Conservation (phyloP, 768 basidiomycete genomes). For the Dioszegia aurantiaca region DNA sequence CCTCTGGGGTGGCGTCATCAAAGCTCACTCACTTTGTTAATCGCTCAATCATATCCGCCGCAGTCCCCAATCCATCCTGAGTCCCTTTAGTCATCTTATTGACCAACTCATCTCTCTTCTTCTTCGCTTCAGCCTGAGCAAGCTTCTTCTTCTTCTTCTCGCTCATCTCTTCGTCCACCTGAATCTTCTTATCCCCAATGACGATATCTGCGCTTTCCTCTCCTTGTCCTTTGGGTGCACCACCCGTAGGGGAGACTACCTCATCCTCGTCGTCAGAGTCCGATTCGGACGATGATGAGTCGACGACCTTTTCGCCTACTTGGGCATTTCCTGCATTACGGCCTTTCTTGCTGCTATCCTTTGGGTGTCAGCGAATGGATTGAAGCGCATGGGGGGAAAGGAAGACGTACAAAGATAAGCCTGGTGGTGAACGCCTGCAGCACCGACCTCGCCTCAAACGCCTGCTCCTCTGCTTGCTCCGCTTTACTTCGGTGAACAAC, state of each 20-base stretch:
- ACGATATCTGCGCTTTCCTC: constrained; percentile 37
- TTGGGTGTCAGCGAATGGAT: not conserved
- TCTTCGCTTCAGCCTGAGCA: constrained; percentile 48
- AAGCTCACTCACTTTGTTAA: constrained; percentile 53
- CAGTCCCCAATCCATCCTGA: constrained; percentile 50
- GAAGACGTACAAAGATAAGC: constrained; percentile 36
- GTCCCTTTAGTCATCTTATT: constrained; percentile 50
- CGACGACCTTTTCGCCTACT: constrained; percentile 44
- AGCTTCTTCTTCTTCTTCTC: constrained; percentile 48
- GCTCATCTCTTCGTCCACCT: constrained; percentile 29
- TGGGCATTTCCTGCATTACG: constrained; percentile 49
- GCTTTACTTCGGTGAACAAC: constrained; percentile 51
- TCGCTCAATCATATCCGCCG: constrained; percentile 52
- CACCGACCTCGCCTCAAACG: constrained; percentile 52
- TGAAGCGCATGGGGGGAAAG: too few relatives aligned
- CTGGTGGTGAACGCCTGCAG: constrained; percentile 37
- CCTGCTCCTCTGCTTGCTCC: constrained; percentile 54
- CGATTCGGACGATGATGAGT: constrained; percentile 21
- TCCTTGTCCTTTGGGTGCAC: constrained; percentile 20
- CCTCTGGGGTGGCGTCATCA: too few relatives aligned
- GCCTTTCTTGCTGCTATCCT: constrained; percentile 48
- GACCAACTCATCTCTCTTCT: constrained; percentile 52
- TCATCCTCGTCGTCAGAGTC: constrained; percentile 39
- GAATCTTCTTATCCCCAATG: constrained; percentile 24
- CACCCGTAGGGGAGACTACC: not conserved